Percentiles rank a stretch among this genome's conserved stretches.
Evolutionary conservation across 306 rosid genomes (phyloP).

Genomic region (Dryas drummondii): DNA sequence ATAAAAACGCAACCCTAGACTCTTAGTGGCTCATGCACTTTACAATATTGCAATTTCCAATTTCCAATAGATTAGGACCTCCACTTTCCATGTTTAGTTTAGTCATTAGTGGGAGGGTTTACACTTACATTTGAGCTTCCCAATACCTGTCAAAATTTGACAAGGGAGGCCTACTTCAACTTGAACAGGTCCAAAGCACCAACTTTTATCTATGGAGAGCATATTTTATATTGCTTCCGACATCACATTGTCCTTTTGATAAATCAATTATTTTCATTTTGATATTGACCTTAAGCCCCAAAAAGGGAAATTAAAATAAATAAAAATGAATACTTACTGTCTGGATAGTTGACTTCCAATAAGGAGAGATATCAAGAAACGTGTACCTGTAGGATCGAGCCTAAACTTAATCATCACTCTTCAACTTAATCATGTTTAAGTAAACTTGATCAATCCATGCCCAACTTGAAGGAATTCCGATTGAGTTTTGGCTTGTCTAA

Average conservation of each 20-base stretch:
- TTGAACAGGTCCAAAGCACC: background rate
- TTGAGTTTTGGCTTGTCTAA: too few species aligned
- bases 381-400: too few species aligned
- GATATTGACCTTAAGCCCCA: background rate
- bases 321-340: background rate
- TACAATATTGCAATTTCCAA: background rate
- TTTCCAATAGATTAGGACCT: background rate
- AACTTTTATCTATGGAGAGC: background rate
- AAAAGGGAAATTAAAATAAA: background rate
- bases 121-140: background rate
- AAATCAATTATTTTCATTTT: background rate
- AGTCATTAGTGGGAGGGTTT: background rate
- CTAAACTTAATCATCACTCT: too few species aligned
- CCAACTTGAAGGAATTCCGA: too few species aligned
- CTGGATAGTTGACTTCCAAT: background rate
- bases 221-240: background rate
- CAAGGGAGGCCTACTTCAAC: background rate
- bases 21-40: constrained; percentile 4
- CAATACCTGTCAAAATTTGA: background rate
- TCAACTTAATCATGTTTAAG: too few species aligned
- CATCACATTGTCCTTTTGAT: background rate
- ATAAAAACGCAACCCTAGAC: background rate
- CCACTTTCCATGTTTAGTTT: background rate
- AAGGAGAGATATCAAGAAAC: background rate
- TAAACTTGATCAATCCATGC: too few species aligned